These are phyloP conservation scores for Trichoderma arundinaceum DNA, from an alignment of 2,329 filamentous ascomycete genomes.

Conservation along the genomic window DNA sequence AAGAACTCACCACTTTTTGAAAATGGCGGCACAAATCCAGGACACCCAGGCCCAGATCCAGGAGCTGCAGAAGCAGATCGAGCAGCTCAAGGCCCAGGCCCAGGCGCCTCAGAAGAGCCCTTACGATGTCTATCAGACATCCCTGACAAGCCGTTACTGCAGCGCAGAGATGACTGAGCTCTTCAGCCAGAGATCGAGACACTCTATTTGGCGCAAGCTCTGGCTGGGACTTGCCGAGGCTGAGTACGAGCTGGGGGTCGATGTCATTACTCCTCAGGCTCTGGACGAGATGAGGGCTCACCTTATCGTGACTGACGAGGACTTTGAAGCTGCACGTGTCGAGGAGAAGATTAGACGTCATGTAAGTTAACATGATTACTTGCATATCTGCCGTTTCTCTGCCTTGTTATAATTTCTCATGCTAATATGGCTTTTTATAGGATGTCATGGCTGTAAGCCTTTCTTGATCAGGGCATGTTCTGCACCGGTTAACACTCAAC, in stretches of 20 bases:
- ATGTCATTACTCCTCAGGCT: slow-evolving; percentile 72
- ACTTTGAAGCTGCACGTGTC: slow-evolving; percentile 74
- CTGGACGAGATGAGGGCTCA: slow-evolving; percentile 78
- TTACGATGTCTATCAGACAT: slow-evolving; percentile 62
- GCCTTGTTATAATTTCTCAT: slow-evolving; percentile 11
- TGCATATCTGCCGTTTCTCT: too few species aligned
- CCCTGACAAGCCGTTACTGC: slow-evolving; percentile 74
- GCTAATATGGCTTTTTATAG: slow-evolving; percentile 34
- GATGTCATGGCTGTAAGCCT: slow-evolving; percentile 63
- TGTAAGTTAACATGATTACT: slow-evolving; percentile 34
- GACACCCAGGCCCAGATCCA: too few species aligned
- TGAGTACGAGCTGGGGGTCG: slow-evolving; percentile 79
- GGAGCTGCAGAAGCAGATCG: too few species aligned
- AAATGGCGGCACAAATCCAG: too few species aligned
- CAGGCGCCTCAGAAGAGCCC: slow-evolving; percentile 32
- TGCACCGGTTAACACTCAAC: slow-evolving; percentile 37
- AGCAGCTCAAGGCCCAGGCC: too few species aligned
- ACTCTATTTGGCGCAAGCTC: slow-evolving; percentile 80
- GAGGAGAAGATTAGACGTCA: slow-evolving; percentile 78
- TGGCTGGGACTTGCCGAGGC: slow-evolving; percentile 85
- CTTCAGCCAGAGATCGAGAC: slow-evolving; percentile 77
- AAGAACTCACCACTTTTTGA: too few species aligned
- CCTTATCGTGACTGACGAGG: slow-evolving; percentile 75
- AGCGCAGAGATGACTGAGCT: slow-evolving; percentile 76
- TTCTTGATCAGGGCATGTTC: not conserved